Evolutionary conservation across 2,329 filamentous ascomycete genomes (phyloP).

Genomic region (Fusarium denticulatum): DNA sequence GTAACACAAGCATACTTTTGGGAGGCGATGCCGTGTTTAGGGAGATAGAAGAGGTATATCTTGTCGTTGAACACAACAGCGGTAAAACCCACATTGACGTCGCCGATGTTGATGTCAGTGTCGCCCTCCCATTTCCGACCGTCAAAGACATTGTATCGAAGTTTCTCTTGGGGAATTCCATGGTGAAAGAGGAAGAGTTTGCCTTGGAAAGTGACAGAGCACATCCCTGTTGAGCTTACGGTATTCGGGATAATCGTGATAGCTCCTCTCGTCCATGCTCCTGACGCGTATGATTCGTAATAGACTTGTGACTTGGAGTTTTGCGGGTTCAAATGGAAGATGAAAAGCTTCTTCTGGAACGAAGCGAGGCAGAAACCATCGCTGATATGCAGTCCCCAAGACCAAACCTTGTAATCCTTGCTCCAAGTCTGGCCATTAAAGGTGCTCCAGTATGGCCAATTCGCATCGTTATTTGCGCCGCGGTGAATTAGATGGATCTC

Average conservation of each 20-base stretch:
- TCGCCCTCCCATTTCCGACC: neutral
- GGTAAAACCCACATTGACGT: neutral
- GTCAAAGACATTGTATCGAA: neutral
- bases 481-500: accelerated
- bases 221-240: neutral
- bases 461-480: neutral
- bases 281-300: neutral
- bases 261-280: neutral
- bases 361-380: neutral
- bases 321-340: neutral
- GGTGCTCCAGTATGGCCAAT: neutral
- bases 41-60: neutral
- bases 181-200: neutral
- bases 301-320: accelerated
- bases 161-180: neutral
- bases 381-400: accelerated
- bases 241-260: neutral
- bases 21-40: accelerated
- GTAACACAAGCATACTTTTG: accelerated
- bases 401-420: neutral
- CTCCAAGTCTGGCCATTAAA: neutral
- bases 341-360: neutral
- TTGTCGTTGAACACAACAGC: neutral
- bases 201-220: accelerated
- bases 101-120: neutral